These are phyloP conservation scores for Backusella luteola DNA, from an alignment of 192 early-diverging fungal species.

Conservation along the genomic window DNA sequence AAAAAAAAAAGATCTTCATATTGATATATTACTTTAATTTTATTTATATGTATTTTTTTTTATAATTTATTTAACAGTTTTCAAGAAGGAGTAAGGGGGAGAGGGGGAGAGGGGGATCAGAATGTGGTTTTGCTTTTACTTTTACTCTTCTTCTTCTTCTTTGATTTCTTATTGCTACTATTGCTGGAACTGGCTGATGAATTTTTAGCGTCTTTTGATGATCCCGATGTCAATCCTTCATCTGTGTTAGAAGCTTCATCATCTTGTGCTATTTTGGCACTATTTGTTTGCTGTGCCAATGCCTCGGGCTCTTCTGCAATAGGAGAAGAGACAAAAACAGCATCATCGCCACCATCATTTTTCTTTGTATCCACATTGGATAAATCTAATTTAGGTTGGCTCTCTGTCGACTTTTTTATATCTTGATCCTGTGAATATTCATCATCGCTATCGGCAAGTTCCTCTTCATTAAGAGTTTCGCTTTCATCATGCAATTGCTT, in stretches of 20 bases:
- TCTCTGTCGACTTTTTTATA: background rate
- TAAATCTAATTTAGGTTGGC: background rate
- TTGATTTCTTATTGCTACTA: background rate
- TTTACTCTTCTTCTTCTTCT: constrained; percentile 10
- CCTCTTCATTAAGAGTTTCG: constrained; percentile 7
- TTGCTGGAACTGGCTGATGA: background rate
- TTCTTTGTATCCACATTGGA: background rate
- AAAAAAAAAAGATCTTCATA: background rate
- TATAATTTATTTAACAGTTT: constrained; percentile 2
- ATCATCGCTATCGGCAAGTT: background rate
- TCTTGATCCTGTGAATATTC: background rate
- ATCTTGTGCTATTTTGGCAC: background rate
- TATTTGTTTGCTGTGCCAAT: background rate
- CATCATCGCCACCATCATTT: too few relatives aligned
- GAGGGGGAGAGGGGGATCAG: background rate
- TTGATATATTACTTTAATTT: background rate
- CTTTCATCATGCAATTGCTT: constrained; percentile 76
- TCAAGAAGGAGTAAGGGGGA: background rate
- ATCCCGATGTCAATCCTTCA: background rate
- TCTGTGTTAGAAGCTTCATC: background rate
- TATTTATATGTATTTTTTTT: background rate
- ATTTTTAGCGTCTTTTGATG: background rate
- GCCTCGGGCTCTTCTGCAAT: background rate
- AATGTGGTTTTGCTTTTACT: constrained; percentile 9
- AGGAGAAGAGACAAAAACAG: background rate